phyloP scores from a whole-genome alignment of 441 rosid genomes.

The Populus trichocarpa region DNA sequence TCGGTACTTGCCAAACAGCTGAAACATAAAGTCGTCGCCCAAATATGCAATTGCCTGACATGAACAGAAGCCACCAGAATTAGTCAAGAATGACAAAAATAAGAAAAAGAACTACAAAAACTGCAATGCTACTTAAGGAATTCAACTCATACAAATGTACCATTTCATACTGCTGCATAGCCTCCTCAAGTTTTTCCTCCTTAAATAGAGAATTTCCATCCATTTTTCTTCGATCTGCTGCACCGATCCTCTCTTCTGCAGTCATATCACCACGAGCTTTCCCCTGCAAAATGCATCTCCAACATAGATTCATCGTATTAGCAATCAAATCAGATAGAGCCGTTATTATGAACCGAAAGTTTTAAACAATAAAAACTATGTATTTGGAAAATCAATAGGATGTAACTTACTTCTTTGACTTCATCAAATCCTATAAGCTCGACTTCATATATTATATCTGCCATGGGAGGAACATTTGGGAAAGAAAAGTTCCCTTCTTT shows the following conservation, averaged over 20 bases:
- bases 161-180: constrained; percentile 99
- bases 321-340: neutral
- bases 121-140: neutral
- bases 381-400: neutral
- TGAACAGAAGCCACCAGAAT: constrained; percentile 16
- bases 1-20: constrained; percentile 86
- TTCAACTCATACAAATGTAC: constrained; percentile 40
- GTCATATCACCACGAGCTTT: constrained; percentile 95
- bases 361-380: constrained; percentile 5
- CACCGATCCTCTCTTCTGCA: constrained; percentile 90
- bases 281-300: constrained; percentile 47
- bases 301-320: constrained; percentile 7
- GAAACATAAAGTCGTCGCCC: constrained; percentile 98
- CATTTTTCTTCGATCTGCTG: constrained; percentile 92
- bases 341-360: neutral
- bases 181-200: constrained; percentile 88
- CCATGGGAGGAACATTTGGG: constrained; percentile 94
- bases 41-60: constrained; percentile 85
- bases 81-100: constrained; percentile 5
- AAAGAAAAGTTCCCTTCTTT: constrained; percentile 93
- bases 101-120: neutral
- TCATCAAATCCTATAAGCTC: constrained; percentile 95
- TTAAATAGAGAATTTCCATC: constrained; percentile 82
- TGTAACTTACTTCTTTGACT: constrained; percentile 72
- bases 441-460: constrained; percentile 79